Evolutionary conservation across 495 filamentous ascomycete genomes (phyloP).

Genomic region (Talaromyces thailandensis): DNA sequence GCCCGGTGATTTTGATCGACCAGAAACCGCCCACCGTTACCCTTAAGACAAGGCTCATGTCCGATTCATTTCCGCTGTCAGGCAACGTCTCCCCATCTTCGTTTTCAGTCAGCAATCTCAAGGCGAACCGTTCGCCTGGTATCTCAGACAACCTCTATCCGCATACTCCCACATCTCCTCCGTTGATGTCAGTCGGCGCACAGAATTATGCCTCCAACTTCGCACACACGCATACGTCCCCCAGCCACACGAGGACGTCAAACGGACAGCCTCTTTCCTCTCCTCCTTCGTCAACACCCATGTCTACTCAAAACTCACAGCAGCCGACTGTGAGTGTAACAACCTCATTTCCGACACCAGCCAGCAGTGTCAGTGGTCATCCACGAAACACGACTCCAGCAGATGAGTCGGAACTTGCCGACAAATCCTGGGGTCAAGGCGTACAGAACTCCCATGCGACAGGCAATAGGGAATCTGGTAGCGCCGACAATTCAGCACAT

Average conservation of each 20-base stretch:
- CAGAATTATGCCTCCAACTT: slow-evolving; percentile 39
- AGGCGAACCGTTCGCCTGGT: slow-evolving; percentile 25
- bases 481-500: slow-evolving; percentile 19
- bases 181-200: slow-evolving; percentile 46
- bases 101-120: slow-evolving; percentile 28
- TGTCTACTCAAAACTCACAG: slow-evolving; percentile 39
- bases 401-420: slow-evolving; percentile 24
- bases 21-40: background rate
- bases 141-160: slow-evolving; percentile 29
- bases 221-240: slow-evolving; percentile 36
- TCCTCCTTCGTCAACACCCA: slow-evolving; percentile 35
- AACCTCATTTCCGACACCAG: slow-evolving; percentile 38
- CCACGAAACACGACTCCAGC: slow-evolving; percentile 16
- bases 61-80: slow-evolving; percentile 30
- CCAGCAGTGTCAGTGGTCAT: slow-evolving; percentile 36
- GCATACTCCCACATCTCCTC: slow-evolving; percentile 39
- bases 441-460: slow-evolving; percentile 13
- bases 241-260: slow-evolving; percentile 30
- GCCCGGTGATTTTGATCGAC: background rate
- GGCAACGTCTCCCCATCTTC: slow-evolving; percentile 37
- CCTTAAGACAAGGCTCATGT: slow-evolving; percentile 26
- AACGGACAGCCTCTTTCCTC: slow-evolving; percentile 29
- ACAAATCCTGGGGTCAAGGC: slow-evolving; percentile 20
- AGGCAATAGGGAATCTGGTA: slow-evolving; percentile 9
- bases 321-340: slow-evolving; percentile 29